Evolutionary conservation across 208 protist genomes (phyloP), one percentile per base, ranked within the genome.

Genomic region (Naegleria lovaniensis): DNA sequence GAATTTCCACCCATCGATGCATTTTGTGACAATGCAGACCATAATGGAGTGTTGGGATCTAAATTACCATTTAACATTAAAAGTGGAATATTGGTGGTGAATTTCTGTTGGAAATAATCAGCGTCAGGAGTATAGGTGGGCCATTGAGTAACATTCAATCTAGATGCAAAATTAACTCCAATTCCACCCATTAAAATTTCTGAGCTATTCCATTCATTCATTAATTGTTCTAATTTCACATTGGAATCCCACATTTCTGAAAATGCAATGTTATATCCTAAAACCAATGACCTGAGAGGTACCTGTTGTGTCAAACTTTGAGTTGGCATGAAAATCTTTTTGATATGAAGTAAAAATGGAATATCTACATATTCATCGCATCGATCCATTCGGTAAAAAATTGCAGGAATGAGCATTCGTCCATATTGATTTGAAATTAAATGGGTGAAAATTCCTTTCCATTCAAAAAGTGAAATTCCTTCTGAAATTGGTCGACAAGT

Each of bases 351-450:
- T 13, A 79, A 36, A n/a, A 79, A 79, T 79, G 83, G 83, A 51
- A 85, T 85, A 48, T 85, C 83, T 15, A 85, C 41, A 48, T 85
- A 9, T 48, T 85, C 40, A 48, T 85, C 40, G 25, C 83, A 85
- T 85, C 83, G 39, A n/a, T 48, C 38, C 15, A 85, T 25, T 40
- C 83, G 7, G 16, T 85, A 85, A 40, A 85, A 48, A 29, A 85
- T 13, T 15, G 83, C 83, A 85, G 83, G 83, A 43, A 85, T 29
- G 36, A 85, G 41, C 9, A 36, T 13, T 79, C 67, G 19, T 5
- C 5, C 6, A 33, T 79, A 79, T 36, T 11, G 6, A 79, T 33
- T 9, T 79, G 13, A 19, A 79, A 79, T 79, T 13, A 79, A 36
- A 36, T 36, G 6, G 5, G 0, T 1, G 9, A 79, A 79, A 13